Evolutionary conservation across 1,284 basidiomycete genomes (phyloP).

Genomic region (Sporisorium iseilematis-ciliati): DNA sequence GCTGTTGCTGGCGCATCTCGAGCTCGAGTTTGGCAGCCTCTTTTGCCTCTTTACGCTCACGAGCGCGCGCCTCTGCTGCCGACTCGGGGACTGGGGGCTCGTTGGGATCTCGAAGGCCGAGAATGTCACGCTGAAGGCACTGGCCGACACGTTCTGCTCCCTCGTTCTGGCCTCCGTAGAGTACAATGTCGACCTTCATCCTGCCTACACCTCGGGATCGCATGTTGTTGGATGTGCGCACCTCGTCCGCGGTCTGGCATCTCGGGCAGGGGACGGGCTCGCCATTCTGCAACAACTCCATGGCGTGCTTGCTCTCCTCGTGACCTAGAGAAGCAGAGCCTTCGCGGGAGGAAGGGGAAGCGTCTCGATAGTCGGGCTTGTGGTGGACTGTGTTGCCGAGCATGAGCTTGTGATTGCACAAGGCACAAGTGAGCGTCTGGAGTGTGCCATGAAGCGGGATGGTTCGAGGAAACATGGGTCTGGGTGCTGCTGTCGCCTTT

Average conservation of each 20-base stretch:
- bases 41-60: constrained; percentile 50
- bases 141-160: constrained; percentile 79
- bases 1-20: constrained; percentile 14
- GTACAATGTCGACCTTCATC: constrained; percentile 85
- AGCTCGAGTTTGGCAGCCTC: constrained; percentile 26
- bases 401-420: constrained; percentile 76
- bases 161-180: constrained; percentile 92
- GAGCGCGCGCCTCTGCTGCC: constrained; percentile 49
- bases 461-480: constrained; percentile 75
- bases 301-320: constrained; percentile 49
- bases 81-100: constrained; percentile 66
- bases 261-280: constrained; percentile 82
- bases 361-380: constrained; percentile 23
- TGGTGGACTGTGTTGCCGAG: constrained; percentile 47
- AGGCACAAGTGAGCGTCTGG: constrained; percentile 81
- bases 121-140: constrained; percentile 66
- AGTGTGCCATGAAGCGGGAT: constrained; percentile 92
- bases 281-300: constrained; percentile 71
- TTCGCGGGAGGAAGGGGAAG: constrained; percentile 30
- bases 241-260: constrained; percentile 79
- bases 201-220: constrained; percentile 84
- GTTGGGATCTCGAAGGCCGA: constrained; percentile 65
- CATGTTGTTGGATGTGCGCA: constrained; percentile 81
- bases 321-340: constrained; percentile 40
- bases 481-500: constrained; percentile 66